Evolutionary conservation across 257 asterid genomes (phyloP).

Genomic region (Cordia subcordata): DNA sequence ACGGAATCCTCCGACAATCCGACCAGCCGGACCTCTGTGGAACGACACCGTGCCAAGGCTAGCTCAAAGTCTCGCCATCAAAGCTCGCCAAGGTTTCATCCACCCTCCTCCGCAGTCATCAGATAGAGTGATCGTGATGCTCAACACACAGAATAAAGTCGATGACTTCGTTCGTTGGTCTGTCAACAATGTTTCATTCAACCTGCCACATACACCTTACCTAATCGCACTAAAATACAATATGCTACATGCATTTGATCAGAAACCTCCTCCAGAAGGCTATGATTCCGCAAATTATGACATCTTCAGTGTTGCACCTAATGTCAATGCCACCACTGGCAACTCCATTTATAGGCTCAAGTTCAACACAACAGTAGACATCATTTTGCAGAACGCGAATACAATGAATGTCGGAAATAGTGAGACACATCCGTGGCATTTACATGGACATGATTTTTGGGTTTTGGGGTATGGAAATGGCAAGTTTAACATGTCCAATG

Average conservation of each 20-base stretch:
- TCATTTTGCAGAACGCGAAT: slow-evolving; percentile 76
- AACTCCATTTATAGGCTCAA: slow-evolving; percentile 42
- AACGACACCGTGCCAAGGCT: slow-evolving; percentile 40
- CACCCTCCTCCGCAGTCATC: slow-evolving; percentile 55
- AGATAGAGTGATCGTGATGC: slow-evolving; percentile 74
- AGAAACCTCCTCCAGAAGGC: slow-evolving; percentile 51
- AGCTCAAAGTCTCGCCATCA: slow-evolving; percentile 46
- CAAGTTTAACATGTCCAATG: slow-evolving; percentile 43
- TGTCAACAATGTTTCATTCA: slow-evolving; percentile 67
- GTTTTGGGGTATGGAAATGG: slow-evolving; percentile 76
- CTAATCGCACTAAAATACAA: slow-evolving; percentile 50
- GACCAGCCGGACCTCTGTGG: slow-evolving; percentile 69
- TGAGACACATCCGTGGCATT: slow-evolving; percentile 98
- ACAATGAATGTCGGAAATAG: slow-evolving; percentile 55
- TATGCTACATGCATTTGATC: slow-evolving; percentile 35
- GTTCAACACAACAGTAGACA: slow-evolving; percentile 70
- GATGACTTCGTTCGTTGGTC: slow-evolving; percentile 60
- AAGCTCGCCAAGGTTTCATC: slow-evolving; percentile 45
- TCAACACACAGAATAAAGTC: slow-evolving; percentile 68
- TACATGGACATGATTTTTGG: slow-evolving; percentile 97
- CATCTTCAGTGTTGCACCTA: slow-evolving; percentile 20
- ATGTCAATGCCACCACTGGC: slow-evolving; percentile 60
- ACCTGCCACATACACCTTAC: slow-evolving; percentile 71
- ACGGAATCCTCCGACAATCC: slow-evolving; percentile 41
- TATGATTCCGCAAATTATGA: slow-evolving; percentile 46